phyloP scores from a whole-genome alignment of 169 alveolate genomes.

The Babesia bigemina region DNA sequence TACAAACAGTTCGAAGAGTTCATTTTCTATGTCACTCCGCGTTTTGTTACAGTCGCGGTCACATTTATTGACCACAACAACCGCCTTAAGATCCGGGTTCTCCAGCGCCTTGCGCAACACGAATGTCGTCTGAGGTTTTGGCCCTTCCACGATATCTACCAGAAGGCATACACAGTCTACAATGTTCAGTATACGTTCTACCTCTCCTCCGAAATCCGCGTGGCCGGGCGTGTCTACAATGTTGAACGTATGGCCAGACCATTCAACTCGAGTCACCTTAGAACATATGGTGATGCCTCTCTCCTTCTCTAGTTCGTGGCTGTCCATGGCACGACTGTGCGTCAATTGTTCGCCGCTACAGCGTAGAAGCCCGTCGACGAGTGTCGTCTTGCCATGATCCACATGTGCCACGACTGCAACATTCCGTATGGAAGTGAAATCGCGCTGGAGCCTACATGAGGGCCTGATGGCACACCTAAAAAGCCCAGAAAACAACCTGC shows the following conservation, averaged over 20 bases:
- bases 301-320: slow-evolving; percentile 91
- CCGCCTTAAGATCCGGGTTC: slow-evolving; percentile 74
- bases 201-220: slow-evolving; percentile 98
- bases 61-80: slow-evolving; percentile 78
- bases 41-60: slow-evolving; percentile 77
- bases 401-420: slow-evolving; percentile 99
- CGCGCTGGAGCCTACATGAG: slow-evolving; percentile 20
- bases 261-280: slow-evolving; percentile 90
- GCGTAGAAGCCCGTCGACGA: slow-evolving; percentile 88
- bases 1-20: slow-evolving; percentile 89
- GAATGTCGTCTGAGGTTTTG: slow-evolving; percentile 89
- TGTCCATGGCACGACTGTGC: slow-evolving; percentile 85
- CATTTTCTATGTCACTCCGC: slow-evolving; percentile 90
- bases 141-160: slow-evolving; percentile 96
- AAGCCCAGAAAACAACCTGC: slow-evolving; percentile 16
- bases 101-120: slow-evolving; percentile 77
- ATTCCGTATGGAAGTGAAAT: slow-evolving; percentile 87
- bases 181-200: slow-evolving; percentile 93
- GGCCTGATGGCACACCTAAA: not conserved
- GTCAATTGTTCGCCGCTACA: slow-evolving; percentile 76
- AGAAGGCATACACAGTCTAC: slow-evolving; percentile 96
- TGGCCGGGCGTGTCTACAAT: slow-evolving; percentile 92
- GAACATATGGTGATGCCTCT: slow-evolving; percentile 97
- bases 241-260: slow-evolving; percentile 81
- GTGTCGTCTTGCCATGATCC: slow-evolving; percentile 99